These are phyloP conservation scores for Tricladium varicosporioides DNA, from an alignment of 2,329 filamentous ascomycete species.

Conservation along the genomic window DNA sequence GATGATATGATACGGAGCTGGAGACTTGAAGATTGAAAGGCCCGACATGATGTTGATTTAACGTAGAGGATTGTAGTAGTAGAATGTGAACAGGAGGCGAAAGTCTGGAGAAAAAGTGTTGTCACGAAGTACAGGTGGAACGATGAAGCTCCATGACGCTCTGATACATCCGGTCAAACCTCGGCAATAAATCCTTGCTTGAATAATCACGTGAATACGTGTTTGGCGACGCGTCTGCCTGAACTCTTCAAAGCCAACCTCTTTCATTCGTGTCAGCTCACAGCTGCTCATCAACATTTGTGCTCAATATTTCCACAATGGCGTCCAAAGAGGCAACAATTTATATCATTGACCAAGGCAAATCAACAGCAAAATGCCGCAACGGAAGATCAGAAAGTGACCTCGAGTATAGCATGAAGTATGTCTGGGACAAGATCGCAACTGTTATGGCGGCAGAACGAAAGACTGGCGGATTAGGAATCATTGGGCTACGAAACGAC, in stretches of 20 bases:
- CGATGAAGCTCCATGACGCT: too few species aligned
- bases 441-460: constrained; percentile 65
- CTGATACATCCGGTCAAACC: too few species aligned
- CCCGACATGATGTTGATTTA: constrained; percentile 34
- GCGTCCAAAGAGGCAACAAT: constrained; percentile 90
- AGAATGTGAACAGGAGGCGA: too few species aligned
- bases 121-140: too few species aligned
- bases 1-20: constrained; percentile 73
- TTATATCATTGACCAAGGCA: constrained; percentile 86
- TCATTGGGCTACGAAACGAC: constrained; percentile 81
- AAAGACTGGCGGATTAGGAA: constrained; percentile 73
- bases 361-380: constrained; percentile 74
- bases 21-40: constrained; percentile 50
- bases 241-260: background rate
- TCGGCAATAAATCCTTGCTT: background rate
- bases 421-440: constrained; percentile 92
- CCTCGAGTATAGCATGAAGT: constrained; percentile 85
- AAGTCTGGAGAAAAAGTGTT: too few species aligned
- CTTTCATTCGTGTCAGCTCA: background rate
- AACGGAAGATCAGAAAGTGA: constrained; percentile 74
- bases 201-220: background rate
- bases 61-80: too few species aligned
- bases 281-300: background rate
- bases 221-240: constrained; percentile 12
- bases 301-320: constrained; percentile 54